phyloP scores from a whole-genome alignment of 1,284 basidiomycete genomes.

The Grifola frondosa region DNA sequence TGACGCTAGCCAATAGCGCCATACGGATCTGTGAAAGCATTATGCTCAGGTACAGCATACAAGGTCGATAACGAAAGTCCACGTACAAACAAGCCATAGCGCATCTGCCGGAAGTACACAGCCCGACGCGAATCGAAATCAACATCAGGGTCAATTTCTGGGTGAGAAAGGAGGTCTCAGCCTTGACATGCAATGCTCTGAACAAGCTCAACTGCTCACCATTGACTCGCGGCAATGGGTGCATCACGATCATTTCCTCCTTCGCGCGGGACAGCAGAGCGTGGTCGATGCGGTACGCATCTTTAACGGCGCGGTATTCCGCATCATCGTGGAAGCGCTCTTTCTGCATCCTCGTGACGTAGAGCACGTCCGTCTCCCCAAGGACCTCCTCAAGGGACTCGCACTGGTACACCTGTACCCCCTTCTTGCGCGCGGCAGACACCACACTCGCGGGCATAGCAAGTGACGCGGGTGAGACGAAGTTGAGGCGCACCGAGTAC shows the following conservation, averaged over 20 bases:
- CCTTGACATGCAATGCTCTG: background rate
- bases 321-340: constrained; percentile 85
- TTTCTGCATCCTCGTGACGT: constrained; percentile 95
- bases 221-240: constrained; percentile 92
- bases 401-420: constrained; percentile 78
- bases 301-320: constrained; percentile 92
- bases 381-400: constrained; percentile 90
- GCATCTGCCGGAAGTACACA: constrained; percentile 99
- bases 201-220: constrained; percentile 43
- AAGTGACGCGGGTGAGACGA: constrained; percentile 90
- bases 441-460: constrained; percentile 91
- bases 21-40: constrained; percentile 59
- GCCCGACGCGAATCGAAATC: constrained; percentile 95
- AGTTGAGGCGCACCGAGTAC: constrained; percentile 95
- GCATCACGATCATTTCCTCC: constrained; percentile 98
- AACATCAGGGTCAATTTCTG: constrained; percentile 97
- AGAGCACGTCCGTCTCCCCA: constrained; percentile 93
- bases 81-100: constrained; percentile 94
- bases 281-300: constrained; percentile 93
- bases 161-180: background rate
- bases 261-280: constrained; percentile 90
- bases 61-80: too few relatives aligned
- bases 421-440: constrained; percentile 78
- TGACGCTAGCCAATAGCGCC: constrained; percentile 72
- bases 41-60: background rate